Evolutionary conservation across 257 asterid species (phyloP).

Genomic region (Solanum acaule): DNA sequence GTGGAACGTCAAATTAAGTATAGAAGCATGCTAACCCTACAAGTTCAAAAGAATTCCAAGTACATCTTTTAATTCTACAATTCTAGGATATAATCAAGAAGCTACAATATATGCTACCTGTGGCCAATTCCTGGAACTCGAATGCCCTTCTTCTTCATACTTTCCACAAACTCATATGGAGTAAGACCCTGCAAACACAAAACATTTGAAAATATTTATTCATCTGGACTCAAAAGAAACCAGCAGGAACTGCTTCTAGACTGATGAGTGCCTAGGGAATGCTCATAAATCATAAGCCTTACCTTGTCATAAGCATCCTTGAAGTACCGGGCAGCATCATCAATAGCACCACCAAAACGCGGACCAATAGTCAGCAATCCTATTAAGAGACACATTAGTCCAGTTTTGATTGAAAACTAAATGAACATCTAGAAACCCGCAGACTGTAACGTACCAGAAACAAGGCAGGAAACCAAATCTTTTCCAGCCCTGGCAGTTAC

Average conservation of each 20-base stretch:
- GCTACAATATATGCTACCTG: conserved; percentile 43
- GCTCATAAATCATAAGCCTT: conserved; percentile 14
- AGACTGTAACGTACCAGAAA: conserved; percentile 50
- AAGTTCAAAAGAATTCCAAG: background rate
- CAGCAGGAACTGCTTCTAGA: background rate
- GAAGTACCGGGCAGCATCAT: conserved; percentile 97
- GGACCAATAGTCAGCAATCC: conserved; percentile 98
- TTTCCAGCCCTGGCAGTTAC: conserved; percentile 99
- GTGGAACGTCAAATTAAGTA: background rate
- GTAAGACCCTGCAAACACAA: conserved; percentile 53
- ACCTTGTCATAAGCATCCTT: conserved; percentile 97
- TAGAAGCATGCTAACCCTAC: background rate
- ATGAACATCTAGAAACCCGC: background rate
- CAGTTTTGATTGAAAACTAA: conserved; percentile 1
- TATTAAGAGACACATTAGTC: conserved; percentile 20
- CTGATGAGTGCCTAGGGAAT: background rate
- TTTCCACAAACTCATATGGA: conserved; percentile 95
- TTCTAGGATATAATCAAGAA: background rate
- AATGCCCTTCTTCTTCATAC: conserved; percentile 99
- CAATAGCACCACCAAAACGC: conserved; percentile 98
- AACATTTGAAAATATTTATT: background rate
- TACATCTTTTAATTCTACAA: background rate
- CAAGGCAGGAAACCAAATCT: conserved; percentile 95
- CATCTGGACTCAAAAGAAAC: background rate
- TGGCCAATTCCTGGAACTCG: conserved; percentile 99